These are phyloP conservation scores for Leccinum variicolor DNA, from an alignment of 768 basidiomycete genomes.

Conservation along the genomic window DNA sequence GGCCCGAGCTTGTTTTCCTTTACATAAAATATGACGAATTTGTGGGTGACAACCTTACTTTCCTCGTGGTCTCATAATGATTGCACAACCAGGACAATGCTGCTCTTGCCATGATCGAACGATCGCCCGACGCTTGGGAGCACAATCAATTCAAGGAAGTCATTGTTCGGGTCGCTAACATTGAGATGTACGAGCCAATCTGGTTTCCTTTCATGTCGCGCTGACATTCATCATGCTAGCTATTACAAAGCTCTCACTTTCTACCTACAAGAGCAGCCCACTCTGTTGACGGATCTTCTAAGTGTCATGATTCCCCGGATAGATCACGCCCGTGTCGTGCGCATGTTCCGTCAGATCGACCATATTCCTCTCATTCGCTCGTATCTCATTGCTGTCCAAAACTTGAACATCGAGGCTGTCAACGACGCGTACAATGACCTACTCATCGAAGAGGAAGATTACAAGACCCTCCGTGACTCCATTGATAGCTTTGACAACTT, in stretches of 20 bases:
- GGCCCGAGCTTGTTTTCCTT: constrained; percentile 97
- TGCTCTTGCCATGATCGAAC: constrained; percentile 97
- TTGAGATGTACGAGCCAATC: constrained; percentile 74
- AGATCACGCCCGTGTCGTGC: constrained; percentile 93
- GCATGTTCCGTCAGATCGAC: constrained; percentile 92
- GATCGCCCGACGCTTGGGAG: constrained; percentile 98
- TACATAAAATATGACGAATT: constrained; percentile 99
- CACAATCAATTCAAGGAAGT: constrained; percentile 99
- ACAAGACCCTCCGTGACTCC: constrained; percentile 94
- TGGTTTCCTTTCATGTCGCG: background rate
- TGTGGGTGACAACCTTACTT: constrained; percentile 37
- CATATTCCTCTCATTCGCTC: constrained; percentile 94
- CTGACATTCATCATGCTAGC: constrained; percentile 35
- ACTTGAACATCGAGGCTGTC: constrained; percentile 92
- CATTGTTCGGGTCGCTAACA: constrained; percentile 92
- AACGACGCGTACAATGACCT: constrained; percentile 98
- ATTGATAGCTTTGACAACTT: constrained; percentile 99
- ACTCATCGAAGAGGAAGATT: constrained; percentile 99
- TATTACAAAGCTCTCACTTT: constrained; percentile 95
- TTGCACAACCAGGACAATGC: constrained; percentile 77
- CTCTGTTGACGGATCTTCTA: constrained; percentile 87
- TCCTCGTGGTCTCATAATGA: background rate
- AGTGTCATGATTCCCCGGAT: constrained; percentile 91
- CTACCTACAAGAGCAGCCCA: constrained; percentile 93
- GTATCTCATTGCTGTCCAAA: constrained; percentile 96